Percentiles rank a stretch among this genome's conserved stretches.
Conservation (phyloP, 768 basidiomycete species). For the Rhizopogon sp. region DNA sequence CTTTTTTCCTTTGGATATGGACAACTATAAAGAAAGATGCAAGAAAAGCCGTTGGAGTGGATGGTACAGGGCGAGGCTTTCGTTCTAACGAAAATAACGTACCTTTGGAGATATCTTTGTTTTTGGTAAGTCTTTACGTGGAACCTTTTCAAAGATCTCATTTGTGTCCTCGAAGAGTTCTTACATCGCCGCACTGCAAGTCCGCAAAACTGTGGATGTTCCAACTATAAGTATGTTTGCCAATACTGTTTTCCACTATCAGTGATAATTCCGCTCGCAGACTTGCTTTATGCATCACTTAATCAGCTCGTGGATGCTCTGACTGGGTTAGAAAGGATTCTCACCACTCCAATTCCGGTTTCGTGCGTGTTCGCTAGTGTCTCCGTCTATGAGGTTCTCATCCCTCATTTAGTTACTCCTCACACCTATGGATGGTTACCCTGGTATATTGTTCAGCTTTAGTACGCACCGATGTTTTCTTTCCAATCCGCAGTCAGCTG, state of each 20-base stretch:
- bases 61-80: background rate
- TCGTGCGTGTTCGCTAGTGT: background rate
- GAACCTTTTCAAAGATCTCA: background rate
- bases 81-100: slow-evolving; percentile 41
- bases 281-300: slow-evolving; percentile 41
- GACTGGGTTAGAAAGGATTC: slow-evolving; percentile 66
- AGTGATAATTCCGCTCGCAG: slow-evolving; percentile 22
- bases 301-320: slow-evolving; percentile 57
- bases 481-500: background rate
- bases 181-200: slow-evolving; percentile 56
- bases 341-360: slow-evolving; percentile 48
- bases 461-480: slow-evolving; percentile 29
- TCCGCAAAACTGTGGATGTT: slow-evolving; percentile 39
- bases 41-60: background rate
- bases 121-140: slow-evolving; percentile 39
- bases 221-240: slow-evolving; percentile 43
- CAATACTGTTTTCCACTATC: background rate
- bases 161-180: slow-evolving; percentile 42
- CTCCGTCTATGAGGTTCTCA: background rate
- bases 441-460: slow-evolving; percentile 55
- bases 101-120: slow-evolving; percentile 65
- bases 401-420: slow-evolving; percentile 42
- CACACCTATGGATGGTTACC: slow-evolving; percentile 65
- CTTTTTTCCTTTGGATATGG: background rate
- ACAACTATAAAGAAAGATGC: background rate